Conservation (phyloP, 148 eudicot genomes). For the Silene conica region DNA sequence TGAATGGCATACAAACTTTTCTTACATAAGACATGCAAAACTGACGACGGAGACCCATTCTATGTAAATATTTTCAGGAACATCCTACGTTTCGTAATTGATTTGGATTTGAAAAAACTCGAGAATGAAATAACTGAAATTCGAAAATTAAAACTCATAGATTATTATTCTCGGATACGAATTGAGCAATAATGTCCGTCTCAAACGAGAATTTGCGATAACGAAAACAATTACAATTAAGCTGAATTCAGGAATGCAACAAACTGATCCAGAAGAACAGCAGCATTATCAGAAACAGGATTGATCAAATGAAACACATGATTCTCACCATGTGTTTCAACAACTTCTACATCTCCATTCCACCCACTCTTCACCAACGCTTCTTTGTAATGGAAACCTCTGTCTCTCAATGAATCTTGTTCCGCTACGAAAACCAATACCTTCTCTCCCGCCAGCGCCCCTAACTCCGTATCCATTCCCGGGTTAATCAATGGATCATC, state of each 20-base stretch:
- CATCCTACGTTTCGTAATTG: no score
- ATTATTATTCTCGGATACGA: not conserved
- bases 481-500: constrained; percentile 14
- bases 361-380: constrained; percentile 35
- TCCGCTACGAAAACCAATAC: constrained; percentile 39
- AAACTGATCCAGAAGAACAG: constrained; percentile 20
- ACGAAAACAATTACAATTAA: no score
- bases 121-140: not conserved
- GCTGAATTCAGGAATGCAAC: constrained; percentile 25
- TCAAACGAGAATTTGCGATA: no score
- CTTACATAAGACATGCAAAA: no score
- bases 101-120: no score
- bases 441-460: constrained; percentile 21
- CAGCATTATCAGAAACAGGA: constrained; percentile 21
- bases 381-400: constrained; percentile 30
- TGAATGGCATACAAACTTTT: no score
- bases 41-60: no score
- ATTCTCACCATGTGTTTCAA: constrained; percentile 31
- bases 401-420: constrained; percentile 28
- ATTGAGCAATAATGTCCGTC: not conserved
- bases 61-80: no score
- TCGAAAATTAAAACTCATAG: no score
- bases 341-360: constrained; percentile 30
- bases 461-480: constrained; percentile 7
- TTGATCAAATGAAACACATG: constrained; percentile 49